These are phyloP conservation scores for Fomitopsis schrenkii DNA, from an alignment of 1,284 basidiomycete genomes.

Conservation along the genomic window DNA sequence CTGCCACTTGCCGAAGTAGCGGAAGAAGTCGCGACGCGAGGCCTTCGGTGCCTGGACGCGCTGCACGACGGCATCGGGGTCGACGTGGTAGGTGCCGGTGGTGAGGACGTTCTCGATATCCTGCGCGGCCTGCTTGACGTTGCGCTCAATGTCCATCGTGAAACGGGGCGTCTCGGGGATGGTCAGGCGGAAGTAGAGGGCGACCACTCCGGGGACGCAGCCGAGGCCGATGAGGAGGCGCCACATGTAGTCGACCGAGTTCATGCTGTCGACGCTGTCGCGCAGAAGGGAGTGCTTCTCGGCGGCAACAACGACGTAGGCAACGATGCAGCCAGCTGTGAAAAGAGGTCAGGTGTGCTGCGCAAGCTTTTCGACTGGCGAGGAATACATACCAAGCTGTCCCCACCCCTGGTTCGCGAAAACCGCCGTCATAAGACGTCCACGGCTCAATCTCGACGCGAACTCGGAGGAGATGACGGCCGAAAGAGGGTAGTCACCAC, in stretches of 20 bases:
- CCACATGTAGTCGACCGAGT: conserved; percentile 60
- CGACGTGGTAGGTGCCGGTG: conserved; percentile 45
- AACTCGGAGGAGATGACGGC: conserved; percentile 59
- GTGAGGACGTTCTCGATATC: conserved; percentile 67
- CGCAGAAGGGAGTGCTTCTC: conserved; percentile 63
- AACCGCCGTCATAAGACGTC: conserved; percentile 53
- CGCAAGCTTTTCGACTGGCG: neutral
- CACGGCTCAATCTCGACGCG: conserved; percentile 52
- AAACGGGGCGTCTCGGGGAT: conserved; percentile 82
- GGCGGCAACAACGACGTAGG: conserved; percentile 61
- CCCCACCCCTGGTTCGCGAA: conserved; percentile 57
- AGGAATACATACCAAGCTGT: conserved; percentile 36
- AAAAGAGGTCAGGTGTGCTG: neutral
- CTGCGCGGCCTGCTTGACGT: conserved; percentile 66
- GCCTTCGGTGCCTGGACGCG: conserved; percentile 65
- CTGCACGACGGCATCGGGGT: conserved; percentile 54
- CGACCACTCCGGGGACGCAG: conserved; percentile 60
- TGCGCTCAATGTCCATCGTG: conserved; percentile 88
- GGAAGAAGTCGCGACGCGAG: conserved; percentile 56
- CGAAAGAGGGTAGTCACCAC: conserved; percentile 52
- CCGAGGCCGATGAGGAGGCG: conserved; percentile 70
- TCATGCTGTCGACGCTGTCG: conserved; percentile 38
- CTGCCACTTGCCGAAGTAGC: conserved; percentile 59
- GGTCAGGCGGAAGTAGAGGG: conserved; percentile 75
- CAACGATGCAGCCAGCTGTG: conserved; percentile 61